These are phyloP conservation scores for Paspalum notatum DNA, from an alignment of 176 grass and related monocot species.

Conservation along the genomic window DNA sequence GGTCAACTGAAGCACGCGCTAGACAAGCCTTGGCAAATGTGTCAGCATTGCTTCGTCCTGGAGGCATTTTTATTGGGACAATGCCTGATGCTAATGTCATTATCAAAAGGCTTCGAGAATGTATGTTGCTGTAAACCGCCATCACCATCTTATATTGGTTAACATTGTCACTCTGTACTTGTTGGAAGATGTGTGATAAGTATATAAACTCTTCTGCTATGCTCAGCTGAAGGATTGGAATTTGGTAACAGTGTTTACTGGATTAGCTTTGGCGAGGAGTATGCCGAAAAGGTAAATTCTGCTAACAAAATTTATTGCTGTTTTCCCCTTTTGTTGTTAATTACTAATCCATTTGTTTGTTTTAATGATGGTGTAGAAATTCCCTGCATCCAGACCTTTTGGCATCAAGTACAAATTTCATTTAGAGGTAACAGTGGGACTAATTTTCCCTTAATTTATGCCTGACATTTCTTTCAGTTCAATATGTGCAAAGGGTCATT, in stretches of 20 bases:
- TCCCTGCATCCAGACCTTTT: conserved; percentile 81
- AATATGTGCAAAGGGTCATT: background rate
- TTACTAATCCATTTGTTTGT: conserved; percentile 9
- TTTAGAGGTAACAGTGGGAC: conserved; percentile 66
- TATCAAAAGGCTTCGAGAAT: conserved; percentile 88
- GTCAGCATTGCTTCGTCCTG: conserved; percentile 91
- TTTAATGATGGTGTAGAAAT: conserved; percentile 63
- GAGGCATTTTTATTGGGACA: conserved; percentile 87
- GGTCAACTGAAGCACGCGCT: conserved; percentile 92
- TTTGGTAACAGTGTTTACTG: conserved; percentile 92
- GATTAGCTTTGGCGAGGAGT: conserved; percentile 84
- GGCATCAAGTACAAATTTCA: conserved; percentile 98
- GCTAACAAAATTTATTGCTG: background rate
- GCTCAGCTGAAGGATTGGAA: conserved; percentile 91
- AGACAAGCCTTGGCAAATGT: conserved; percentile 86
- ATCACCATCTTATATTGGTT: conserved; percentile 34
- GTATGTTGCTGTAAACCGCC: conserved; percentile 37
- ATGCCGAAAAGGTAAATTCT: conserved; percentile 57
- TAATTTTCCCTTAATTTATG: conserved; percentile 24
- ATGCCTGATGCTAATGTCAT: conserved; percentile 98
- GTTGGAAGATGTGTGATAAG: conserved; percentile 10
- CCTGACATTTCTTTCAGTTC: conserved; percentile 7
- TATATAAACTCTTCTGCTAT: conserved; percentile 25
- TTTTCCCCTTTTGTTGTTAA: conserved; percentile 32
- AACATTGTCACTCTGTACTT: conserved; percentile 23